Percentiles rank a stretch among this genome's conserved stretches.
Conservation (phyloP, 495 filamentous ascomycete genomes). For the Sordaria brevicollis region DNA sequence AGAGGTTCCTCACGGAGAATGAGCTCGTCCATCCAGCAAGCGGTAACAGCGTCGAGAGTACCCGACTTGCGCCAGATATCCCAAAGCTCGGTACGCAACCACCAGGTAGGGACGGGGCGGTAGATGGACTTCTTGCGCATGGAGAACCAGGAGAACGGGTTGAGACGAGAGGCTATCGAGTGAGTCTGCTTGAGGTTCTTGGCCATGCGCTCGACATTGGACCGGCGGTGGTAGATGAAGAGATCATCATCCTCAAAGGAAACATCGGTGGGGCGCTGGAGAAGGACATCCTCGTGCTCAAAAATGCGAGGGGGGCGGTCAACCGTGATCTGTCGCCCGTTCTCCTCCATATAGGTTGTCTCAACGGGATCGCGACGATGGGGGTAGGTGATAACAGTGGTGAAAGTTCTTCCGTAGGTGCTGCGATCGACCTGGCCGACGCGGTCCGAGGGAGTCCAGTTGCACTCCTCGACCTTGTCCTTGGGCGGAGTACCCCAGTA, state of each 20-base stretch:
- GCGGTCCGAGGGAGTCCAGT: conserved; percentile 15
- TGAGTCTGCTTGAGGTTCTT: background rate
- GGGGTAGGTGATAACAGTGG: conserved; percentile 13
- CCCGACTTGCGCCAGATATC: conserved; percentile 51
- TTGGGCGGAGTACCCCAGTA: conserved; percentile 16
- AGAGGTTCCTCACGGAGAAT: conserved; percentile 46
- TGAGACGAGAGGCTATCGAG: conserved; percentile 1
- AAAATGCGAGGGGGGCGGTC: conserved; percentile 10
- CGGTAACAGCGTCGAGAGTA: conserved; percentile 50
- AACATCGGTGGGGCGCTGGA: conserved; percentile 8
- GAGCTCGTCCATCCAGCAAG: conserved; percentile 54
- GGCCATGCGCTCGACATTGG: conserved; percentile 5
- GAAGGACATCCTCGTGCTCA: conserved; percentile 11
- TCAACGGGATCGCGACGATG: conserved; percentile 17
- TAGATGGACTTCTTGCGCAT: conserved; percentile 8
- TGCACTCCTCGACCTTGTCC: conserved; percentile 1
- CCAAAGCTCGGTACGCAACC: conserved; percentile 52
- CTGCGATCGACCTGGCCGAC: conserved; percentile 11
- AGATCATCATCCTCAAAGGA: conserved; percentile 17
- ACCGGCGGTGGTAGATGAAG: conserved; percentile 10
- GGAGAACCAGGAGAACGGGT: conserved; percentile 7
- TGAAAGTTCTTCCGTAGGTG: conserved; percentile 1
- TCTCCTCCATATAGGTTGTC: conserved; percentile 9
- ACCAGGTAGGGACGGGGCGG: conserved; percentile 37
- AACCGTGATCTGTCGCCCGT: background rate